These are phyloP conservation scores for Ustilago sp. DNA, from an alignment of 1,284 basidiomycete species.

Conservation along the genomic window DNA sequence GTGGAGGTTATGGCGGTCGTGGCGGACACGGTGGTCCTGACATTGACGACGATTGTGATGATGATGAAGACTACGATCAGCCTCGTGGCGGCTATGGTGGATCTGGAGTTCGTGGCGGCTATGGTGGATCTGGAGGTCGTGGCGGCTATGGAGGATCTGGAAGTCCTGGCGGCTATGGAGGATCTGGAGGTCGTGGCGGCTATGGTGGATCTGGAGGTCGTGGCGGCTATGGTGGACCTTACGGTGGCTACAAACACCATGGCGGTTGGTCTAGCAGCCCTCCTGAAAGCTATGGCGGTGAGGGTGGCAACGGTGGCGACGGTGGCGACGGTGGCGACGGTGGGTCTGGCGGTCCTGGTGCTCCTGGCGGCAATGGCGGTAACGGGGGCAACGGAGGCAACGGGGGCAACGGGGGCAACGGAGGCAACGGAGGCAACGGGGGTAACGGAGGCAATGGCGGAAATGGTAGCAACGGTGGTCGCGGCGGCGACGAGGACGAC, in stretches of 20 bases:
- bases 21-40: conserved; percentile 8
- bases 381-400: conserved; percentile 15
- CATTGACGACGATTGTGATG: not conserved
- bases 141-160: conserved; percentile 18
- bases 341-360: conserved; percentile 19
- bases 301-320: conserved; percentile 13
- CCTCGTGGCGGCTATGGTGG: conserved; percentile 7
- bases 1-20: not conserved
- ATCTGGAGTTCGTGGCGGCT: conserved; percentile 20
- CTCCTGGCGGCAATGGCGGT: conserved; percentile 11
- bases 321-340: conserved; percentile 24
- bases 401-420: conserved; percentile 14
- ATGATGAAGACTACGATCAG: too few relatives aligned
- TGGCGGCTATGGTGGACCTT: conserved; percentile 9
- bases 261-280: not conserved
- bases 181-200: conserved; percentile 20
- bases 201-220: conserved; percentile 17
- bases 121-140: conserved; percentile 15
- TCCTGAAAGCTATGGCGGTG: conserved; percentile 13
- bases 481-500: not conserved
- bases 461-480: not conserved
- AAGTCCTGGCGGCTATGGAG: conserved; percentile 13
- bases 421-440: conserved; percentile 16
- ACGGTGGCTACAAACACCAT: too few relatives aligned
- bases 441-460: conserved; percentile 7